phyloP scores from a whole-genome alignment of 148 eudicot species.

The Nepenthes mirabilis region DNA sequence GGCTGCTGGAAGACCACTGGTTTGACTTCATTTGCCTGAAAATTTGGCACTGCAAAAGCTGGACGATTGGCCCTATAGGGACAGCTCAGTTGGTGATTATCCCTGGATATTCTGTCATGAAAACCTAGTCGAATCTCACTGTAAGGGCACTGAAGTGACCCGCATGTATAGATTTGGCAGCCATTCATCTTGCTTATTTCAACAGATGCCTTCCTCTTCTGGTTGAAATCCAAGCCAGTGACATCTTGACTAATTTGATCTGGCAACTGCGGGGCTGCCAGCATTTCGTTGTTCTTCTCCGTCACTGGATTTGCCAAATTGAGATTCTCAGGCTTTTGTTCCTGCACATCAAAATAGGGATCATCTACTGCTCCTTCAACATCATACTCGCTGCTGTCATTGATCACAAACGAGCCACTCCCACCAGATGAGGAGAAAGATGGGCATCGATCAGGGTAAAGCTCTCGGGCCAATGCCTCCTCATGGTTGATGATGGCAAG shows the following conservation, averaged over 20 bases:
- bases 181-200: slow-evolving; percentile 25
- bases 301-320: not conserved
- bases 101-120: slow-evolving; percentile 30
- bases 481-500: slow-evolving; percentile 25
- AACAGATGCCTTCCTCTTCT: slow-evolving; percentile 39
- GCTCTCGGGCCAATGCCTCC: slow-evolving; percentile 19
- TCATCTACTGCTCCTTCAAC: slow-evolving; percentile 18
- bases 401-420: slow-evolving; percentile 13
- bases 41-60: slow-evolving; percentile 20
- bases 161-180: slow-evolving; percentile 38
- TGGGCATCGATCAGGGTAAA: slow-evolving; percentile 22
- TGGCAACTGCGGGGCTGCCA: not conserved
- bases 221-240: slow-evolving; percentile 27
- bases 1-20: slow-evolving; percentile 27
- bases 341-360: slow-evolving; percentile 5
- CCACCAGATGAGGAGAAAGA: slow-evolving; percentile 11
- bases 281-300: slow-evolving; percentile 9
- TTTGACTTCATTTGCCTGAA: slow-evolving; percentile 27
- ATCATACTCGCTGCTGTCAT: slow-evolving; percentile 26
- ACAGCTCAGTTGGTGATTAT: slow-evolving; percentile 46
- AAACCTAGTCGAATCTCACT: slow-evolving; percentile 33
- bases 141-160: slow-evolving; percentile 39
- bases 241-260: slow-evolving; percentile 21
- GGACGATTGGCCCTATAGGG: slow-evolving; percentile 15
- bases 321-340: not conserved